A percentile compares a stretch with the other conserved stretches of the same genome.
Evolutionary conservation across 768 basidiomycete species (phyloP).

Genomic region (Suillus plorans): DNA sequence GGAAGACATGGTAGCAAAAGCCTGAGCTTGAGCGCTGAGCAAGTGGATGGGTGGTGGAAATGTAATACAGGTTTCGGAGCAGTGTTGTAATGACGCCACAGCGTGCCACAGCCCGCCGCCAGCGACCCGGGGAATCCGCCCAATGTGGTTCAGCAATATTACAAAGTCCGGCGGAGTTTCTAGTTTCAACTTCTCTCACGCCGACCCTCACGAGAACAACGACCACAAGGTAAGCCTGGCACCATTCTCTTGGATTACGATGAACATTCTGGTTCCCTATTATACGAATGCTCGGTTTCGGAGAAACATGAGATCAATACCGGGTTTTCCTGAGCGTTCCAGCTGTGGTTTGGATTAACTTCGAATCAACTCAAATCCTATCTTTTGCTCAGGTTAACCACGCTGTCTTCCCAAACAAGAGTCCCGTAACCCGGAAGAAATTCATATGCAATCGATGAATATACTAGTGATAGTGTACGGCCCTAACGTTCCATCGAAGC

Average conservation of each 20-base stretch:
- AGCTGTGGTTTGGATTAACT: not conserved
- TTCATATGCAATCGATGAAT: not conserved
- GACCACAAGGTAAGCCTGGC: not conserved
- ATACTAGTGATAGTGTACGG: constrained; percentile 1
- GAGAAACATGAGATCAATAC: constrained; percentile 40
- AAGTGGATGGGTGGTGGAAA: constrained; percentile 9
- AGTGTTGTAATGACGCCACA: constrained; percentile 6
- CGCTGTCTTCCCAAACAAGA: not conserved
- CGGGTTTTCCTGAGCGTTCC: constrained; percentile 43
- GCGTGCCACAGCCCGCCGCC: not conserved
- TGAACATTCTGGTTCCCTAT: constrained; percentile 64
- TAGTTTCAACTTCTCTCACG: not conserved
- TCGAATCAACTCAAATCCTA: not conserved
- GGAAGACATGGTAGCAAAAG: constrained; percentile 51
- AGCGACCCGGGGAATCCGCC: not conserved
- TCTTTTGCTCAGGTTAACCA: not conserved
- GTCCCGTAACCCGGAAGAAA: not conserved
- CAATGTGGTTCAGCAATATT: not conserved
- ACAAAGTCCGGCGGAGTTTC: not conserved
- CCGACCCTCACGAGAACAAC: not conserved
- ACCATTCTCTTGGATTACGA: constrained; percentile 23
- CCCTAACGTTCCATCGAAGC: constrained; percentile 17
- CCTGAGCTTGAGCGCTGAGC: not conserved
- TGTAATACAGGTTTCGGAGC: not conserved
- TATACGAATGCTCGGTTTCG: constrained; percentile 42